Evolutionary conservation across 441 rosid genomes (phyloP).

Genomic region (Oxalis stricta): DNA sequence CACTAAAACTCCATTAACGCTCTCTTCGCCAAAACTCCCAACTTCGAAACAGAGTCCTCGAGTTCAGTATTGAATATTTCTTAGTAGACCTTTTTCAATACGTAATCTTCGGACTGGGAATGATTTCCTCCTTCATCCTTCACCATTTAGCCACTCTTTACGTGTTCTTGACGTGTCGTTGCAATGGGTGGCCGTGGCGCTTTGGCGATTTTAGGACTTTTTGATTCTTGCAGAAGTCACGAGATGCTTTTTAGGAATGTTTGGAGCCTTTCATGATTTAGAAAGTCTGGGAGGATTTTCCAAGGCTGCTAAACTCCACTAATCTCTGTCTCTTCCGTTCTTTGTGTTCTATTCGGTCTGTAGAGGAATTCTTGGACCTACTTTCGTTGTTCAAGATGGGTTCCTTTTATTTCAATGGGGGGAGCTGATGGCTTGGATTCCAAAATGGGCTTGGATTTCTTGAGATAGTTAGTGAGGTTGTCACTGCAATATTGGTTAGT

Average conservation of each 20-base stretch:
- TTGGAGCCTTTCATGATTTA: conserved; percentile 41
- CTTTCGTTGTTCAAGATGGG: conserved; percentile 36
- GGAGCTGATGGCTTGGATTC: conserved; percentile 26
- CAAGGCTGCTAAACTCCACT: conserved; percentile 32
- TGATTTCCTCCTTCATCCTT: conserved; percentile 60
- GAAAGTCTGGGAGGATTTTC: conserved; percentile 23
- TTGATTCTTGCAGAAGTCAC: conserved; percentile 65
- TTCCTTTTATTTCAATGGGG: conserved; percentile 30
- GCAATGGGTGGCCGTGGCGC: conserved; percentile 44
- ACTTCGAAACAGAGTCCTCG: conserved; percentile 37
- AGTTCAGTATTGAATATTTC: conserved; percentile 74
- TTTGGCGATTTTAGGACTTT: conserved; percentile 40
- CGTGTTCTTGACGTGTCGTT: conserved; percentile 56
- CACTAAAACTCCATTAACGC: conserved; percentile 10
- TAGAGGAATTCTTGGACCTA: conserved; percentile 55
- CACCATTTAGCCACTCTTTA: conserved; percentile 74
- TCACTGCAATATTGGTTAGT: conserved; percentile 55
- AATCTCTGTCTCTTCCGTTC: conserved; percentile 36
- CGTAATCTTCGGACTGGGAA: conserved; percentile 43
- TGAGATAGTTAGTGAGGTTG: conserved; percentile 71
- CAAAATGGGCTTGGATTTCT: conserved; percentile 73
- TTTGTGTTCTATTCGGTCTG: conserved; percentile 38
- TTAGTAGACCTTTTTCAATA: conserved; percentile 58
- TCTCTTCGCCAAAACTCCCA: conserved; percentile 43
- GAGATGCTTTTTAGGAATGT: conserved; percentile 59